These are phyloP conservation scores for Rosa hybrid DNA, from an alignment of 331 rosid species.

Conservation along the genomic window DNA sequence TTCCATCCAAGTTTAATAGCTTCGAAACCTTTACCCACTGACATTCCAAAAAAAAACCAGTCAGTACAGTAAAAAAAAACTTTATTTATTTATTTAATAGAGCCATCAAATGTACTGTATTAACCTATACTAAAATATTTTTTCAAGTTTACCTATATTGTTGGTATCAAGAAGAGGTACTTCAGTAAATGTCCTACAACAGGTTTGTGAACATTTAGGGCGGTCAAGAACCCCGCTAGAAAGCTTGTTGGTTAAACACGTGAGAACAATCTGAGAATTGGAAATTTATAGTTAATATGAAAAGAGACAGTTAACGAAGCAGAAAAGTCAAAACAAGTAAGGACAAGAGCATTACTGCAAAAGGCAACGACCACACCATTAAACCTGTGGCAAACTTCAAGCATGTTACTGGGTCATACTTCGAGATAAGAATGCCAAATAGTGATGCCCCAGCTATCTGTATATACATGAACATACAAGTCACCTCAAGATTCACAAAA, in stretches of 20 bases:
- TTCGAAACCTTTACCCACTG: conserved; percentile 74
- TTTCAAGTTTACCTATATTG: conserved; percentile 54
- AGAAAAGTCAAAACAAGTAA: conserved; percentile 27
- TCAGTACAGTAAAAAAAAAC: conserved; percentile 12
- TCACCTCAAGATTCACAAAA: conserved; percentile 4
- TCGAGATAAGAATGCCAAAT: conserved; percentile 82
- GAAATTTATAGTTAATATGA: conserved; percentile 12
- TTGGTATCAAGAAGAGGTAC: conserved; percentile 40
- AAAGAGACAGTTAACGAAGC: conserved; percentile 12
- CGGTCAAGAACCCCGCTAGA: conserved; percentile 95
- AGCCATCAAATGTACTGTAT: not conserved
- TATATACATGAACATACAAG: conserved; percentile 19
- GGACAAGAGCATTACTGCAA: conserved; percentile 57
- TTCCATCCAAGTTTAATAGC: conserved; percentile 89
- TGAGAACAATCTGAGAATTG: conserved; percentile 56
- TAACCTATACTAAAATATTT: not conserved
- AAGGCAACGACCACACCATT: conserved; percentile 76
- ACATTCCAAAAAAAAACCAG: conserved; percentile 33
- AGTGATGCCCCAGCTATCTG: conserved; percentile 90
- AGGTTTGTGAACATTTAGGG: conserved; percentile 67
- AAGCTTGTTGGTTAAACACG: conserved; percentile 81
- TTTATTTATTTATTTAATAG: not conserved
- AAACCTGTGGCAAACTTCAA: conserved; percentile 73
- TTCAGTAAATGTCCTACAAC: conserved; percentile 46
- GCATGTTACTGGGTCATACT: conserved; percentile 82